Base-by-base conservation (phyloP, 148 eudicot species). In the Silene conica region DNA sequence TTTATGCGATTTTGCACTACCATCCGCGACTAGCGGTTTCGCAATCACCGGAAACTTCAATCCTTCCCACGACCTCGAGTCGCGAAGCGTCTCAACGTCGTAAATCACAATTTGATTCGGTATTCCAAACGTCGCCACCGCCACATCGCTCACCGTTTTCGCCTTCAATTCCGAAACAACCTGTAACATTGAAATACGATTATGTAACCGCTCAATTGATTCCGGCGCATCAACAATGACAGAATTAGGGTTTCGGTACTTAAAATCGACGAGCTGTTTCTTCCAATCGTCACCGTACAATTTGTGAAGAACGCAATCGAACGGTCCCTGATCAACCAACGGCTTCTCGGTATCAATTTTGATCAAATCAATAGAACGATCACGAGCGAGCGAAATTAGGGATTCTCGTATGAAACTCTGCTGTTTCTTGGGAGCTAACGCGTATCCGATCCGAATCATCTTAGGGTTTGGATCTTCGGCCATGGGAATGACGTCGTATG, bases 131-230 rank as follows among this genome's bases (percentile, higher is more conserved):
- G 88, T 78, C 3, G 60, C 61, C 1, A 31, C 41, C 20, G 45
- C 45, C 52, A 6, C 58, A 14, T 69, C 72, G 6, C 15, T 43
- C 14, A 18, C 57, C 13, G 43, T 63, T 38, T 73, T 59, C 60
- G 76, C 28, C 60, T 74, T 75, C 12, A 85, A 61, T 70, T 85
- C 89, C 8, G 81, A 80, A 3, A 90, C 95, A 1, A 76, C 88
- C 77, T 86, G 87, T 1, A 90, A 85, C 95, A 90, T 90, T 31
- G 95, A 85, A 70, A 90, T 87, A 59, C 95, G 84, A 59, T 90
- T 86, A 59, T 88, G 92, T 8, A 90, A 77, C 57, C 92, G 73
- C 75, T 83, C 81, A 59, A 90, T 90, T 3, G 88, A 82, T 5
- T 79, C 91, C 4, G 87, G 88, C 0, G 85, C 73, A 28, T 88